A percentile compares a stretch with the other conserved stretches of the same genome.
phyloP scores from a whole-genome alignment of 352 stramenopile species.

The Peronospora belbahrii region DNA sequence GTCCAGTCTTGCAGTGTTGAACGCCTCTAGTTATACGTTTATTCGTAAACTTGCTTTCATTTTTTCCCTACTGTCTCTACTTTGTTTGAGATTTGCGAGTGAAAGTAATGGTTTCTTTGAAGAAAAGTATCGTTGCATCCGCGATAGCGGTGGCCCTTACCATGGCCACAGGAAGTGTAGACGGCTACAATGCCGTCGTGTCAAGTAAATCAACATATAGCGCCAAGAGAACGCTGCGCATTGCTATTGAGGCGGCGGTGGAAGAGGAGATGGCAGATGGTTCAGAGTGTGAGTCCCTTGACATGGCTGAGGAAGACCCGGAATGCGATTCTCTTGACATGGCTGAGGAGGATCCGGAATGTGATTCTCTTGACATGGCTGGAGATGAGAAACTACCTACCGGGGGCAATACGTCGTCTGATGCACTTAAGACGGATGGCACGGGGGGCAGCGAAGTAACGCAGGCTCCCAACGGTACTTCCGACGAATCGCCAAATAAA shows the following conservation, averaged over 20 bases:
- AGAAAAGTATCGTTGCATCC: conserved; percentile 23
- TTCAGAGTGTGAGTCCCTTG: conserved; percentile 20
- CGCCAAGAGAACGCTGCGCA: conserved; percentile 18
- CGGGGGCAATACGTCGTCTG: no score
- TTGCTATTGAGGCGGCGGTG: conserved; percentile 8
- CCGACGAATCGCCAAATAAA: no score
- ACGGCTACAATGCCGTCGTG: conserved; percentile 15
- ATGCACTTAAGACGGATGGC: no score
- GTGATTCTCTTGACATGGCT: conserved; percentile 9
- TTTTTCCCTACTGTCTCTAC: conserved; percentile 4
- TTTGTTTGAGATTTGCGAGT: conserved; percentile 5
- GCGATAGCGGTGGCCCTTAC: conserved; percentile 19
- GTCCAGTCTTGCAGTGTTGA: neutral
- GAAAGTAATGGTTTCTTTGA: conserved; percentile 20
- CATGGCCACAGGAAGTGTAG: conserved; percentile 3
- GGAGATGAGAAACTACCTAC: conserved; percentile 2
- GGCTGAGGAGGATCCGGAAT: conserved; percentile 15
- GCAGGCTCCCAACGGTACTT: no score
- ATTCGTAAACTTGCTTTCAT: conserved; percentile 23
- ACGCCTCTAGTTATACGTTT: conserved; percentile 2
- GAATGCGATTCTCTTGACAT: conserved; percentile 15
- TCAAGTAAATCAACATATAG: conserved; percentile 10
- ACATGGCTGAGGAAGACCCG: conserved; percentile 14
- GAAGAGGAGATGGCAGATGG: conserved; percentile 22
- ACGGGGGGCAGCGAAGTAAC: no score